phyloP scores from a whole-genome alignment of 495 filamentous ascomycete genomes.

The Pyronema omphalodes region DNA sequence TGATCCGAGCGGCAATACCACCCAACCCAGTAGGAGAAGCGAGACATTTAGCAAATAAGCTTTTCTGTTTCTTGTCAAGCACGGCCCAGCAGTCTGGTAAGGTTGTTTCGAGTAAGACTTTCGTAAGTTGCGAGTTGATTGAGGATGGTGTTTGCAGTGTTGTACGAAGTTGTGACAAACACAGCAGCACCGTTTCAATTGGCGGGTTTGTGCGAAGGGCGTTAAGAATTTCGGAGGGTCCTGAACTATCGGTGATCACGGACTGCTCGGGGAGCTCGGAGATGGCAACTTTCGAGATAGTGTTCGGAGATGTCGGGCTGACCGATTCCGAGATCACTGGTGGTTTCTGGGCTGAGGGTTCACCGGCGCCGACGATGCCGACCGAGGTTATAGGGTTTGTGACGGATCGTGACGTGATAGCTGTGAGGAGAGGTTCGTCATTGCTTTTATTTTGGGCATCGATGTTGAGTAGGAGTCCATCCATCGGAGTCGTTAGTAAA shows the following conservation, averaged over 20 bases:
- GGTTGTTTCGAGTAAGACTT: constrained; percentile 13
- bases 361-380: too few species aligned
- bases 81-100: constrained; percentile 12
- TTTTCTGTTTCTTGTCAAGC: constrained; percentile 18
- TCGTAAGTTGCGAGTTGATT: constrained; percentile 13
- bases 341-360: too few species aligned
- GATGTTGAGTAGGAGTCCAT: too few species aligned
- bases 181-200: background rate
- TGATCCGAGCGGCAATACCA: constrained; percentile 44
- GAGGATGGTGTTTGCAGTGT: constrained; percentile 14
- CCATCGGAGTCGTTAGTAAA: too few species aligned
- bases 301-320: too few species aligned
- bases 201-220: constrained; percentile 1
- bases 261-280: background rate
- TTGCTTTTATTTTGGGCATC: too few species aligned
- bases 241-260: too few species aligned
- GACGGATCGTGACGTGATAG: too few species aligned
- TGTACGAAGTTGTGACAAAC: background rate
- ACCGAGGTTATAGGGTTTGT: too few species aligned
- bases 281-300: background rate
- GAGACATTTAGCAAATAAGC: constrained; percentile 45
- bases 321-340: too few species aligned
- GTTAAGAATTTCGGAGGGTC: constrained; percentile 6
- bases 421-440: too few species aligned
- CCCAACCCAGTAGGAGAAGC: constrained; percentile 55